Evolutionary conservation across 169 alveolate genomes (phyloP), one percentile per base, ranked within the genome.

Genomic region (Plasmodium chabaudi): DNA sequence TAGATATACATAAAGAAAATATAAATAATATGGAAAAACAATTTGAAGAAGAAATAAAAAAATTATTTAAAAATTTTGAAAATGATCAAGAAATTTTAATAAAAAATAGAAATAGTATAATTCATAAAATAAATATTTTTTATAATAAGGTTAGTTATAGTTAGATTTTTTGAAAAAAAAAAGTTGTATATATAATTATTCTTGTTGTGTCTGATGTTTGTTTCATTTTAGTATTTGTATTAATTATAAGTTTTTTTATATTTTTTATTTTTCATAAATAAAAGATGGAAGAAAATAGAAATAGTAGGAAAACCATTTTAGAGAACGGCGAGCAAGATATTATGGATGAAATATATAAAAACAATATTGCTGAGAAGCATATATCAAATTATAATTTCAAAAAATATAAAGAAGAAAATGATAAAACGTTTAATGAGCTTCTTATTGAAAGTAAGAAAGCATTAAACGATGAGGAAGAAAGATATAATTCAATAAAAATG

Each of bases 301-400:
- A 61, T 21, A 9, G 5, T 9, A 74, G 72, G 4, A 61, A 74
- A 65, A 27, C 6, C 17, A 65, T 60, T 27, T 34, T 74, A 39
- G 57, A 74, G 46, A 74, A 61, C 55, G 88, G 61, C 21, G 88
- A 74, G 9, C 39, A 44, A 15, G 68, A 61, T 17, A 23, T 63
- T 21, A 61, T 74, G 88, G 65, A 74, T 65, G 88, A 74, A 61
- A 60, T 74, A 15, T 61, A 61, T 42, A 74, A 74, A 74, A 74
- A 61, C 46, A 46, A 74, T 23, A 74, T 74, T n/a, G 88, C 88
- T 13, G 88, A 74, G 65, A 74, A 53, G 21, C 63, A 74, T 53
- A 74, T 74, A 51, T 39, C 72, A 15, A 74, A 74, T 17, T 55
- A 74, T 55, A 74, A 74, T 23, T 74, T 60, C 49, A 73, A 74